A percentile compares a stretch with the other conserved stretches of the same genome.
Evolutionary conservation across 805 yeast species (phyloP).

Genomic region (Barnettozyma sucrosica): DNA sequence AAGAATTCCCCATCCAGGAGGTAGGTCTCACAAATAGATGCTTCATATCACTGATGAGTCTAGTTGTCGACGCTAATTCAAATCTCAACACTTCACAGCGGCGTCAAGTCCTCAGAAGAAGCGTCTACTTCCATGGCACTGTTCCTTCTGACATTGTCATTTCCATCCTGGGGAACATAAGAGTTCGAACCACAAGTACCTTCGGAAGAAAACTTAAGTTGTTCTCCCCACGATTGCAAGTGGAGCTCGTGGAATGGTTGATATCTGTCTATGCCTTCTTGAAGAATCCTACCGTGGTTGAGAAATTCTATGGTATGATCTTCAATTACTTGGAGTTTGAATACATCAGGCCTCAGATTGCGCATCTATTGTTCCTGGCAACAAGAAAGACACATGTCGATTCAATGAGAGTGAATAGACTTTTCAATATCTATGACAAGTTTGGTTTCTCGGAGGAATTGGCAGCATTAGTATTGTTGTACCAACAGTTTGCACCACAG

Average conservation of each 20-base stretch:
- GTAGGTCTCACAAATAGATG: constrained; percentile 12
- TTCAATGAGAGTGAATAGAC: constrained; percentile 24
- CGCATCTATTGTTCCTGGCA: constrained; percentile 30
- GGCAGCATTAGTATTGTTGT: constrained; percentile 20
- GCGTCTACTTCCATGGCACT: constrained; percentile 26
- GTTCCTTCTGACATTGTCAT: constrained; percentile 24
- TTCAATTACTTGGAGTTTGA: constrained; percentile 32
- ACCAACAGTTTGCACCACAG: constrained; percentile 21
- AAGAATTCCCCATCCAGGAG: neutral
- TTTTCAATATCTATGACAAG: constrained; percentile 21
- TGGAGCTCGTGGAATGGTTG: constrained; percentile 30
- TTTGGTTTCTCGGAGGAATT: constrained; percentile 18
- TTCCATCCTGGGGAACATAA: constrained; percentile 27
- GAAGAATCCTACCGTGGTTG: constrained; percentile 16
- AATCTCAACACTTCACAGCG: neutral
- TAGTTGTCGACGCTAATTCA: constrained; percentile 9
- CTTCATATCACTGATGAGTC: constrained; percentile 6
- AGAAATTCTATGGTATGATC: constrained; percentile 24
- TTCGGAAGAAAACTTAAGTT: constrained; percentile 17
- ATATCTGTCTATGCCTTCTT: constrained; percentile 26
- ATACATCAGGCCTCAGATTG: constrained; percentile 30
- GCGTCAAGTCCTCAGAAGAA: constrained; percentile 22
- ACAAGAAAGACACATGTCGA: constrained; percentile 28
- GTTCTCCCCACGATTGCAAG: constrained; percentile 23
- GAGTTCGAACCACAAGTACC: constrained; percentile 21